A percentile compares a stretch with the other conserved stretches of the same genome.
phyloP scores from a whole-genome alignment of 495 filamentous ascomycete species.

The Xylaria scruposa region DNA sequence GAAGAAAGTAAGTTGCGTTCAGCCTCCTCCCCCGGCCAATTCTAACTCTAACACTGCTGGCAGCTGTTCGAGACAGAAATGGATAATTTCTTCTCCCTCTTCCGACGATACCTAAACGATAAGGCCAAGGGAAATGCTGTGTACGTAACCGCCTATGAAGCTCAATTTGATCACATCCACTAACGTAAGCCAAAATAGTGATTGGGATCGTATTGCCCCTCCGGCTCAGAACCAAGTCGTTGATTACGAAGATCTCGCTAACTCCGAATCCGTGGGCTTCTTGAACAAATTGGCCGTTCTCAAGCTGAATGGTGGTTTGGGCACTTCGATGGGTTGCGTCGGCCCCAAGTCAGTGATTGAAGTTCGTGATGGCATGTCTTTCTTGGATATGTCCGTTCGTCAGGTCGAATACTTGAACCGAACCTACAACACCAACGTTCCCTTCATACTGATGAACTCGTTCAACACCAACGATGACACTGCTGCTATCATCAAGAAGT shows the following conservation, averaged over 20 bases:
- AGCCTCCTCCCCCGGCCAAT: not conserved
- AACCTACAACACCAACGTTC: slow-evolving; percentile 95
- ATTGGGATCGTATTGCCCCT: slow-evolving; percentile 95
- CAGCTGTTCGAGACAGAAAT: slow-evolving; percentile 95
- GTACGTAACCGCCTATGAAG: slow-evolving; percentile 48
- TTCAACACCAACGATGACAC: slow-evolving; percentile 99
- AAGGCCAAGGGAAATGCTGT: slow-evolving; percentile 96
- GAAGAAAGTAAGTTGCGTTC: slow-evolving; percentile 71
- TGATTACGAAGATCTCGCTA: slow-evolving; percentile 85
- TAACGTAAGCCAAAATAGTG: slow-evolving; percentile 53
- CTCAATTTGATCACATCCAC: slow-evolving; percentile 17
- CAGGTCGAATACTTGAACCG: slow-evolving; percentile 99
- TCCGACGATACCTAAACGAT: slow-evolving; percentile 97
- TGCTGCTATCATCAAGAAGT: slow-evolving; percentile 99
- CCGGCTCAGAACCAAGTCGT: slow-evolving; percentile 91
- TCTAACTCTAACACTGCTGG: slow-evolving; percentile 25
- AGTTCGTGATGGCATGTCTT: slow-evolving; percentile 99
- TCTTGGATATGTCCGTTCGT: slow-evolving; percentile 97
- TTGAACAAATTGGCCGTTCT: slow-evolving; percentile 97
- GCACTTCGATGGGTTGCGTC: slow-evolving; percentile 99
- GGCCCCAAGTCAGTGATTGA: slow-evolving; percentile 99
- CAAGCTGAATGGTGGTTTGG: slow-evolving; percentile 99
- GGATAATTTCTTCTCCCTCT: slow-evolving; percentile 99
- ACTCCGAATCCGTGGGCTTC: slow-evolving; percentile 87
- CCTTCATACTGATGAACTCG: slow-evolving; percentile 99